A percentile compares a stretch with the other conserved stretches of the same genome.
phyloP scores from a whole-genome alignment of 1,284 basidiomycete species.

The Phenoliferia sp. region DNA sequence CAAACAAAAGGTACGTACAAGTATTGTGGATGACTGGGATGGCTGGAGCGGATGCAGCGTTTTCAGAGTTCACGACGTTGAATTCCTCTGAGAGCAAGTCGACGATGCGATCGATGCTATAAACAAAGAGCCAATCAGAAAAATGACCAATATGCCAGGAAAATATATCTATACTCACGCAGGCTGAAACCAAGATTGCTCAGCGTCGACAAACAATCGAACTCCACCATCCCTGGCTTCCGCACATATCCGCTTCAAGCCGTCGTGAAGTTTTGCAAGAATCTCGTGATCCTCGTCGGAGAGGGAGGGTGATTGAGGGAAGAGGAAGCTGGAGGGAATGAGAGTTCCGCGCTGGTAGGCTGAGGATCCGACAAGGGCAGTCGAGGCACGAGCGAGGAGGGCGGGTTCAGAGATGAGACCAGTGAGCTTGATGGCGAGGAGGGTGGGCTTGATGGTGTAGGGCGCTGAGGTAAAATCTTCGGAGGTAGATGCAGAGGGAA shows the following conservation, averaged over 20 bases:
- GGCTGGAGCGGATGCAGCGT: neutral
- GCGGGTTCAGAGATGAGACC: constrained; percentile 34
- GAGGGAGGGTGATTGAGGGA: constrained; percentile 26
- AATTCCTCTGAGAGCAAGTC: constrained; percentile 33
- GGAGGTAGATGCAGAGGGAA: neutral
- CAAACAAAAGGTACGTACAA: constrained; percentile 10
- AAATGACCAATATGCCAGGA: neutral
- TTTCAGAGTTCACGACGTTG: constrained; percentile 23
- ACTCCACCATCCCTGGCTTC: constrained; percentile 31
- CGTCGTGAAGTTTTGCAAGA: constrained; percentile 26
- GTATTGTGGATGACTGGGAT: constrained; percentile 38
- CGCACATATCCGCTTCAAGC: constrained; percentile 22
- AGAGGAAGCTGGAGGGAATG: constrained; percentile 14
- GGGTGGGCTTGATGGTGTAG: constrained; percentile 24
- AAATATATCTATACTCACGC: constrained; percentile 23
- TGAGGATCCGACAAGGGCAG: constrained; percentile 24
- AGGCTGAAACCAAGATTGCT: constrained; percentile 36
- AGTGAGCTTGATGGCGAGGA: constrained; percentile 36
- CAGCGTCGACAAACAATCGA: constrained; percentile 36
- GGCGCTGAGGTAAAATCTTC: neutral
- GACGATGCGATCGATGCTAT: constrained; percentile 32
- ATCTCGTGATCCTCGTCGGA: constrained; percentile 29
- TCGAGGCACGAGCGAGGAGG: constrained; percentile 32
- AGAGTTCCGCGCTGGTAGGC: constrained; percentile 6
- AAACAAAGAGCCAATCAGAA: neutral